Conservation (phyloP, 805 yeast genomes). For the Metschnikowia bowlesiae region DNA sequence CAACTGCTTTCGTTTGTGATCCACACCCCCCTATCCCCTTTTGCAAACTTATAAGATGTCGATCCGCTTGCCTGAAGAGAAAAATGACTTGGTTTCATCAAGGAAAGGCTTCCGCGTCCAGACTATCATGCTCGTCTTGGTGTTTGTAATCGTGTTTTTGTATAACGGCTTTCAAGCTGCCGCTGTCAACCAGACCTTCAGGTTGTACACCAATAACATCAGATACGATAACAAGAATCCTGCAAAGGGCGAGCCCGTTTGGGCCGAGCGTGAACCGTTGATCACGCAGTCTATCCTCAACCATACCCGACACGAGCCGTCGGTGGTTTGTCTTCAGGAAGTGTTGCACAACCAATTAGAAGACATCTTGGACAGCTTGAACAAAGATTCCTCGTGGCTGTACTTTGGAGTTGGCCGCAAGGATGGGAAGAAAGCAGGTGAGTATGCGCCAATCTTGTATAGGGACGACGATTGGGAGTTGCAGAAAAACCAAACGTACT, state of each 20-base stretch:
- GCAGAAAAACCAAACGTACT: conserved; percentile 29
- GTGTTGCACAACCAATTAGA: conserved; percentile 33
- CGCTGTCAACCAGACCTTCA: background rate
- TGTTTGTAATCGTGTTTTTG: background rate
- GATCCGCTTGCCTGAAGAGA: background rate
- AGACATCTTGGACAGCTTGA: conserved; percentile 27
- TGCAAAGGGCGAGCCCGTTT: conserved; percentile 38
- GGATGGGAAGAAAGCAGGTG: conserved; percentile 14
- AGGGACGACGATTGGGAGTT: conserved; percentile 28
- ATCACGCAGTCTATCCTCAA: conserved; percentile 39
- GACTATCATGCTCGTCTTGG: background rate
- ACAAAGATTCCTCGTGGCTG: conserved; percentile 25
- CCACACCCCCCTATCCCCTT: background rate
- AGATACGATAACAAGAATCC: conserved; percentile 38
- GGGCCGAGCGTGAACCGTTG: conserved; percentile 39
- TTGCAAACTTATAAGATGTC: background rate
- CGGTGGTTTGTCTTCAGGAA: conserved; percentile 41
- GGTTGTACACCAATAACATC: conserved; percentile 41
- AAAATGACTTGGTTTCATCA: background rate
- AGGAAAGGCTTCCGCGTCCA: background rate
- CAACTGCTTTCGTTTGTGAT: background rate
- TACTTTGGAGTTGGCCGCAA: conserved; percentile 23
- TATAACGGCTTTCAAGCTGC: background rate
- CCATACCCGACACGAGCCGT: conserved; percentile 25
- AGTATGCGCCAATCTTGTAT: conserved; percentile 32